Evolutionary conservation across 2,329 filamentous ascomycete genomes (phyloP).

Genomic region (Nigrospora sphaerica): DNA sequence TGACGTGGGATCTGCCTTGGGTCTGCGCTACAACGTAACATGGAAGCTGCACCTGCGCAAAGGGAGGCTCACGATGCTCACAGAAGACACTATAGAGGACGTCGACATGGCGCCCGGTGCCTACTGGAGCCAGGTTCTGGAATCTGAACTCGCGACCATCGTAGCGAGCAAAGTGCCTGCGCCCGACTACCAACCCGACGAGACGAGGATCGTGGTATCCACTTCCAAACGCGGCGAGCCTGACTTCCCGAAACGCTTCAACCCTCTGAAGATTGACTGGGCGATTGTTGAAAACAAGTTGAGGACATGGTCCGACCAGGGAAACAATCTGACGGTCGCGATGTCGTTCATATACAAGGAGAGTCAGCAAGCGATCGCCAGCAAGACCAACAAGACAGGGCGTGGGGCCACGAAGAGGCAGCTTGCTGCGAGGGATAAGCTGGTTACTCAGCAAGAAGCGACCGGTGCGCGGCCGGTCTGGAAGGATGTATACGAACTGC

Average conservation of each 20-base stretch:
- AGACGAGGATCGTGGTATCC: background rate
- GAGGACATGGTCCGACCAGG: background rate
- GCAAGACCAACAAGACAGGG: conserved; percentile 1
- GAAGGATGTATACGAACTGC: conserved; percentile 3
- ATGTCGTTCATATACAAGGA: conserved; percentile 2
- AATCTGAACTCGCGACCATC: background rate
- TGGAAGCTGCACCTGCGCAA: conserved; percentile 1
- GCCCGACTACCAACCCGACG: background rate
- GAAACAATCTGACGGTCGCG: background rate
- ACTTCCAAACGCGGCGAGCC: conserved; percentile 1
- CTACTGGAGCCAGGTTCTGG: conserved; percentile 1
- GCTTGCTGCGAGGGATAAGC: conserved; percentile 1
- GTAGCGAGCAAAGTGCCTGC: background rate
- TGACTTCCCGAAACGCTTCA: background rate
- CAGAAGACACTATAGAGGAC: conserved; percentile 2
- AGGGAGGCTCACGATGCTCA: background rate
- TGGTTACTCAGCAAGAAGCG: conserved; percentile 1
- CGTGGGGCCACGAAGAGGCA: conserved; percentile 4
- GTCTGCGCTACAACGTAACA: background rate
- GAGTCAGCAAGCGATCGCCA: background rate
- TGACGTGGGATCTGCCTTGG: background rate
- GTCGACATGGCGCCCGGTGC: background rate
- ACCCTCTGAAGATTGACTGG: background rate
- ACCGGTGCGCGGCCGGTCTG: background rate
- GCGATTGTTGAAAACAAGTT: background rate